Percentiles rank a stretch among this genome's conserved stretches.
These are phyloP conservation scores for Gracilaria vermiculophylla DNA, from an alignment of 23 red algal genomes.

Conservation along the genomic window DNA sequence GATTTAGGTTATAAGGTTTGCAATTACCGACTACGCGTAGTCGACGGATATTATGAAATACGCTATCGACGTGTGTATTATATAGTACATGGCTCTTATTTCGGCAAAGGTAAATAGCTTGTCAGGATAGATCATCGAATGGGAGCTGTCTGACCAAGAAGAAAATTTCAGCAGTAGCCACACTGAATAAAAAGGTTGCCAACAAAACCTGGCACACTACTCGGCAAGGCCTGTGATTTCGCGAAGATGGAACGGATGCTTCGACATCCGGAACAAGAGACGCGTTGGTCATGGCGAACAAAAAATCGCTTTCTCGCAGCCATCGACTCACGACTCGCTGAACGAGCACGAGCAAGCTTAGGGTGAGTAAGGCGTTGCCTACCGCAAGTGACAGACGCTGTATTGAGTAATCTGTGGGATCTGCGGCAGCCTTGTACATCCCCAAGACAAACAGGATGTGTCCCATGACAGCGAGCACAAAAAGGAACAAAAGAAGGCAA, in stretches of 20 bases:
- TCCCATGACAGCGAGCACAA: conserved; percentile 53
- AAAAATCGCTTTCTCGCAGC: conserved; percentile 36
- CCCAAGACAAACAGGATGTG: conserved; percentile 46
- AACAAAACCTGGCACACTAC: conserved; percentile 31
- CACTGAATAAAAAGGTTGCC: neutral
- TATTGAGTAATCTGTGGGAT: conserved; percentile 37
- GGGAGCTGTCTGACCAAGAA: conserved; percentile 46
- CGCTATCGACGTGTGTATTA: neutral
- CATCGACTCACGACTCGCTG: conserved; percentile 27
- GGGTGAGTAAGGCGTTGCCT: conserved; percentile 28
- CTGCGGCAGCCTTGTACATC: conserved; percentile 38
- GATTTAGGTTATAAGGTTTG: neutral
- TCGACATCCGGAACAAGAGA: conserved; percentile 16
- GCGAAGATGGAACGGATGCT: neutral
- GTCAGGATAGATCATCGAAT: conserved; percentile 10
- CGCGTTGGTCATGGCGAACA: conserved; percentile 14
- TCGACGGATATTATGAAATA: neutral
- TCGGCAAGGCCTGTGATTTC: neutral
- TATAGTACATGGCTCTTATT: no score
- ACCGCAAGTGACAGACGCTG: conserved; percentile 25
- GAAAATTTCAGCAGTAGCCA: conserved; percentile 50
- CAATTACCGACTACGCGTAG: neutral
- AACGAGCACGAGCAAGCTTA: conserved; percentile 29
- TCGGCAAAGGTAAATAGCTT: neutral
- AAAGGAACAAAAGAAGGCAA: conserved; percentile 41